A percentile compares a stretch with the other conserved stretches of the same genome.
Evolutionary conservation across 805 yeast species (phyloP).

Genomic region (Metschnikowia cubensis): DNA sequence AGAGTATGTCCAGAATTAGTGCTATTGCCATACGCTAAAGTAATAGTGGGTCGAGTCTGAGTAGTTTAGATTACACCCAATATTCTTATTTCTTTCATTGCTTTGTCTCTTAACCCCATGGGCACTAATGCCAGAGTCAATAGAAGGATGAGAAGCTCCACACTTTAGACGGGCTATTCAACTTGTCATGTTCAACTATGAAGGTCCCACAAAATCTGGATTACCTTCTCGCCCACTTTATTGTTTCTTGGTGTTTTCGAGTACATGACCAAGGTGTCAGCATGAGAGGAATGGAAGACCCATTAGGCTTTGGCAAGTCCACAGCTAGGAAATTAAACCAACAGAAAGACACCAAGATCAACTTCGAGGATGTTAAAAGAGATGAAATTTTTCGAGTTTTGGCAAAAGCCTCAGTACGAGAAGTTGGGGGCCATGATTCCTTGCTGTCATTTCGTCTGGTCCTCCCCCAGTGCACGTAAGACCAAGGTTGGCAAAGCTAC

Average conservation of each 20-base stretch:
- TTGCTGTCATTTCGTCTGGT: conserved; percentile 84
- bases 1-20: too few species aligned
- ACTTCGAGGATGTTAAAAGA: conserved; percentile 87
- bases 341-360: conserved; percentile 75
- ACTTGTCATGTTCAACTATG: conserved; percentile 24
- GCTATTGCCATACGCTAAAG: too few species aligned
- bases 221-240: conserved; percentile 84
- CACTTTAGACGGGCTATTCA: conserved; percentile 6
- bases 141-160: not conserved
- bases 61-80: too few species aligned
- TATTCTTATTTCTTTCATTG: too few species aligned
- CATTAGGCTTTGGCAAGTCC: conserved; percentile 74
- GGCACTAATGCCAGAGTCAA: not conserved
- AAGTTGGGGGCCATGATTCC: conserved; percentile 91
- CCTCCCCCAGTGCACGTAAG: conserved; percentile 95
- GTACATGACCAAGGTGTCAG: conserved; percentile 73
- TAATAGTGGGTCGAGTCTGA: too few species aligned
- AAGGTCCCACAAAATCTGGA: conserved; percentile 54
- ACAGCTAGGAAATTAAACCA: conserved; percentile 79
- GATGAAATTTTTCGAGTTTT: conserved; percentile 88
- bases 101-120: not conserved
- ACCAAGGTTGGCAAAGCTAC: conserved; percentile 90
- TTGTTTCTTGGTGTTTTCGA: conserved; percentile 83
- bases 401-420: conserved; percentile 87
- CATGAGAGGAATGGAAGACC: conserved; percentile 47